Conservation (phyloP, 106 monocot species). For the Triglochin maritima region DNA sequence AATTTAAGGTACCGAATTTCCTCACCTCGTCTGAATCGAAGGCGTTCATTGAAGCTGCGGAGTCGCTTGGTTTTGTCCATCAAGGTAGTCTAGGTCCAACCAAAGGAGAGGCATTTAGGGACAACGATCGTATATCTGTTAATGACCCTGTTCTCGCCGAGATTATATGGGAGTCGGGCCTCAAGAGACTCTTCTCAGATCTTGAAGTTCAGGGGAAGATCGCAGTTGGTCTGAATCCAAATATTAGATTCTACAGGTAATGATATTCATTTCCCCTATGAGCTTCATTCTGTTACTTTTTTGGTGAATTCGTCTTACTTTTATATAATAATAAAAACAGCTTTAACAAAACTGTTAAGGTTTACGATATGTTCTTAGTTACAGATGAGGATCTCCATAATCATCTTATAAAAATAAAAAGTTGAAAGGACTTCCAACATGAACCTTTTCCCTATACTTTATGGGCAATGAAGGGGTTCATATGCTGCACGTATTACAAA, state of each 20-base stretch:
- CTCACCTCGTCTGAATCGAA: conserved; percentile 60
- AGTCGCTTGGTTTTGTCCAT: conserved; percentile 63
- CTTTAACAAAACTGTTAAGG: too few species aligned
- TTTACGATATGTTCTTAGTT: too few species aligned
- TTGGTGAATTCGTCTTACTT: neutral
- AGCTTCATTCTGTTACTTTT: neutral
- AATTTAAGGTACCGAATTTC: conserved; percentile 67
- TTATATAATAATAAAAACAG: neutral
- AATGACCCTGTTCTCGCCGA: conserved; percentile 54
- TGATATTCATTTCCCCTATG: neutral
- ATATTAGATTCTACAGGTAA: conserved; percentile 92
- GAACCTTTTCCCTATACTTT: too few species aligned
- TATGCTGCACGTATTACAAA: too few species aligned
- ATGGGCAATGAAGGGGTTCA: too few species aligned
- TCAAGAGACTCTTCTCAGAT: conserved; percentile 51
- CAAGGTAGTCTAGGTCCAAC: conserved; percentile 90
- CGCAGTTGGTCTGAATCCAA: conserved; percentile 79
- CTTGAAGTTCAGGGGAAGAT: conserved; percentile 49
- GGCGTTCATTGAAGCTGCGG: conserved; percentile 57
- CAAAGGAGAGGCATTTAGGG: conserved; percentile 85
- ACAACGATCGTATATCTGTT: conserved; percentile 83
- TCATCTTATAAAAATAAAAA: too few species aligned
- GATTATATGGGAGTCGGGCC: conserved; percentile 69
- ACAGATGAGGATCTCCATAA: too few species aligned
- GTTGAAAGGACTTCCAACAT: too few species aligned